Conservation (phyloP, 768 basidiomycete genomes). For the Hericium coralloides region DNA sequence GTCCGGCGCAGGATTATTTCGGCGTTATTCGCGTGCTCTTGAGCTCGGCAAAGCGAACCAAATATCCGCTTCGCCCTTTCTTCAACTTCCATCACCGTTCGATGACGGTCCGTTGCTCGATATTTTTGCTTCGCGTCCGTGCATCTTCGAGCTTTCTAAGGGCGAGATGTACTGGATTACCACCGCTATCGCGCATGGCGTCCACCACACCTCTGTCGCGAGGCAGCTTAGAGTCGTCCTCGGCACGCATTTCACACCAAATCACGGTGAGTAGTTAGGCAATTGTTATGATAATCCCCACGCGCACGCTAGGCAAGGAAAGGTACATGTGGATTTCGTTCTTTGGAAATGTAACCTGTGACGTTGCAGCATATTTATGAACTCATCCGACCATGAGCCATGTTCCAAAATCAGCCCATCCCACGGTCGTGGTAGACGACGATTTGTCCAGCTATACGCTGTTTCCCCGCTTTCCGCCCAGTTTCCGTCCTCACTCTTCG, state of each 20-base stretch:
- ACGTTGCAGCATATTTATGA: no score
- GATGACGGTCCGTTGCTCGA: not conserved
- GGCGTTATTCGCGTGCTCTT: not conserved
- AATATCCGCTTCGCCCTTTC: not conserved
- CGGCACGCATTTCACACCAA: not conserved
- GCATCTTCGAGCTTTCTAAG: not conserved
- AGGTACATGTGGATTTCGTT: no score
- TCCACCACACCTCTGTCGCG: not conserved
- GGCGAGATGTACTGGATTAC: not conserved
- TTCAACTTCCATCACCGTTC: not conserved
- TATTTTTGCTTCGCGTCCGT: not conserved
- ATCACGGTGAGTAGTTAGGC: no score
- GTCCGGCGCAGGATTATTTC: not conserved
- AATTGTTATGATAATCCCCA: no score
- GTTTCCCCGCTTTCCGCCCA: no score
- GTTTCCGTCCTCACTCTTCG: no score
- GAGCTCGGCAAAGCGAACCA: conserved; percentile 3
- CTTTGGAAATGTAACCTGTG: no score
- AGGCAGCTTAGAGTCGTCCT: not conserved
- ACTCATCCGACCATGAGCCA: no score
- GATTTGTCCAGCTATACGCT: no score
- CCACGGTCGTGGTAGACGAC: no score
- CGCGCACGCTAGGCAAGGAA: no score
- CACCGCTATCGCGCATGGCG: not conserved
- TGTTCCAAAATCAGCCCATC: no score